Evolutionary conservation across 2,329 filamentous ascomycete species (phyloP), one percentile per base, ranked within the genome.

Genomic region (Fusarium sp.): DNA sequence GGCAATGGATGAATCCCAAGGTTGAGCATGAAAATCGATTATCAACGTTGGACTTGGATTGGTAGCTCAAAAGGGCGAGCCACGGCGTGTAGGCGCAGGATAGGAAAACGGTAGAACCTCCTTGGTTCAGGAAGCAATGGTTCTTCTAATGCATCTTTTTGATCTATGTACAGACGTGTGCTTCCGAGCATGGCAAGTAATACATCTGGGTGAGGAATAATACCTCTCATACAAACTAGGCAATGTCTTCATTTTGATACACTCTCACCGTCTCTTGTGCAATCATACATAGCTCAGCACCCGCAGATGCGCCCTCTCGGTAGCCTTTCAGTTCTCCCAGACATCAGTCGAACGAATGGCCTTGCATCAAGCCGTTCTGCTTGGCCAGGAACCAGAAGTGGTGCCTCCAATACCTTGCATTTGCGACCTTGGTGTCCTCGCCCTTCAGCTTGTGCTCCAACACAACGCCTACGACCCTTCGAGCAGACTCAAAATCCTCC

Each of bases 341-440:
- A 56, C 28, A 11, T 44, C 56, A 36, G 66, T 52, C 39, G 57
- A 48, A 18, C 39, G 57, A 48, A n/a, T 60, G 59, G 28, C 59
- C 47, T 75, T 75, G 68, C 16, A 86, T 46, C 50, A 87, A 68
- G 0, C 81, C 79, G 34, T 82, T 75, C 39, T 82, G 76, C 61
- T 78, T 72, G 15, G 84, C 86, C 51, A 85, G 60, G 61, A 79
- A 81, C 86, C 86, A 88, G 67, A 88, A 87, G 56, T 82, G 79
- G 62, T 88, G 86, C 44, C 74, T 81, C 82, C 84, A 87, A 60
- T 81, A 82, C 63, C 83, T 77, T 37, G 63, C 70, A 10, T 74
- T 72, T 6, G 56, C 55, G 34, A 65, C 54, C 55, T 70, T 48
- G 15, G 40, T 53, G 11, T 71, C 76, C 27, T 58, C 69, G 30